Percentiles rank a stretch among this genome's conserved stretches.
These are phyloP conservation scores for Puccinia polysora DNA, from an alignment of 1,284 basidiomycete genomes.

Conservation along the genomic window DNA sequence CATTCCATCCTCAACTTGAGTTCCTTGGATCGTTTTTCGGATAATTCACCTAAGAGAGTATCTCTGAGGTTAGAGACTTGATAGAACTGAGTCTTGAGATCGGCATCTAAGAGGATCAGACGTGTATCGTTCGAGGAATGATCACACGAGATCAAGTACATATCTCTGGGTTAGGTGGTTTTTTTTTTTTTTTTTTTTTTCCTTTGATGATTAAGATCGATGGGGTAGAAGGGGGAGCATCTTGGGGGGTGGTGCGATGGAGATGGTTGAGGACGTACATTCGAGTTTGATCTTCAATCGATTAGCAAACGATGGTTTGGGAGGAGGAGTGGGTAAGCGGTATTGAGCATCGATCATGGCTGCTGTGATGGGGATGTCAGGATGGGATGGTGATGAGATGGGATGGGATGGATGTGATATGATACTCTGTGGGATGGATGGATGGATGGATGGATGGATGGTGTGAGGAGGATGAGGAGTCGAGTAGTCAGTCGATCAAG, in stretches of 20 bases:
- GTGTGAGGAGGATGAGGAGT: too few relatives aligned
- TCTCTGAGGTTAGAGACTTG: constrained; percentile 8
- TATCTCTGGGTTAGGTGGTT: background rate
- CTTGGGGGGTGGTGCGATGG: background rate
- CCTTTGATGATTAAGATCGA: background rate
- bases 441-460: too few relatives aligned
- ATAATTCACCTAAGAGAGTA: background rate
- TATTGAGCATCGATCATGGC: too few relatives aligned
- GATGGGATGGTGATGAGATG: too few relatives aligned
- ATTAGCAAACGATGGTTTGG: constrained; percentile 16
- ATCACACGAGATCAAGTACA: background rate
- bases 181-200: background rate
- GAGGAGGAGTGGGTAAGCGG: background rate
- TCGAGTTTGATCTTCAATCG: constrained; percentile 14
- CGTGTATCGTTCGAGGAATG: background rate
- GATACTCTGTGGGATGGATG: too few relatives aligned
- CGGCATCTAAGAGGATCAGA: background rate
- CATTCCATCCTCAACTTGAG: constrained; percentile 13
- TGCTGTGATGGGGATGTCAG: too few relatives aligned
- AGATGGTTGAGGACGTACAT: background rate
- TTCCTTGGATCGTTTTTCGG: constrained; percentile 12
- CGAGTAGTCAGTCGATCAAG: too few relatives aligned
- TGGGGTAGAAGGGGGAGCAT: background rate
- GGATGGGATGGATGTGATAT: too few relatives aligned
- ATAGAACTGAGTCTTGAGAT: constrained; percentile 8